Evolutionary conservation across 1,284 basidiomycete species (phyloP).

Genomic region (Coniferiporia sulphurascens): DNA sequence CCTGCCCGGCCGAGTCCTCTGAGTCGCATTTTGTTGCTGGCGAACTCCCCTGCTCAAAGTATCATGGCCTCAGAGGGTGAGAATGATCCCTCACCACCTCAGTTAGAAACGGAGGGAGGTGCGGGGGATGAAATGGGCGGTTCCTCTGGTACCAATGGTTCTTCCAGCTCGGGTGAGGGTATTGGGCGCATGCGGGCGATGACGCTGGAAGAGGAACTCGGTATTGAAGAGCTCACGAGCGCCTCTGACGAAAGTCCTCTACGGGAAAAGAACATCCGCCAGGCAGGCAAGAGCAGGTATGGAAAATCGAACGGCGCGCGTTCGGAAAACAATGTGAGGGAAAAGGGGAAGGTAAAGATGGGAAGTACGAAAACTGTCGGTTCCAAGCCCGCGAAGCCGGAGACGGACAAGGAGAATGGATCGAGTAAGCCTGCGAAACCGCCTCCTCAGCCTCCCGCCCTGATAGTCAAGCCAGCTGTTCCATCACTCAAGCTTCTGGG

Average conservation of each 20-base stretch:
- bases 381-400: not conserved
- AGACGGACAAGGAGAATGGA: slow-evolving; percentile 14
- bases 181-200: not conserved
- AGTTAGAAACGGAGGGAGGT: not conserved
- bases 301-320: slow-evolving; percentile 20
- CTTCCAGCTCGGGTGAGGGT: not conserved
- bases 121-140: slow-evolving; percentile 26
- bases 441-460: not conserved
- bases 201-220: slow-evolving; percentile 17
- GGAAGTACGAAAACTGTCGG: slow-evolving; percentile 20
- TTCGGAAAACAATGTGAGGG: slow-evolving; percentile 19
- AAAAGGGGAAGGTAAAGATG: slow-evolving; percentile 21
- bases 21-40: slow-evolving; percentile 67
- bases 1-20: slow-evolving; percentile 72
- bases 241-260: slow-evolving; percentile 32
- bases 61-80: slow-evolving; percentile 1
- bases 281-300: slow-evolving; percentile 6
- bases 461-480: not conserved
- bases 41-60: slow-evolving; percentile 44
- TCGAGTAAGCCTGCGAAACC: not conserved
- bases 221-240: slow-evolving; percentile 11
- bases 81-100: not conserved
- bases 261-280: slow-evolving; percentile 37
- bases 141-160: slow-evolving; percentile 25
- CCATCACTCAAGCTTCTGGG: slow-evolving; percentile 1